A percentile compares a stretch with the other conserved stretches of the same genome.
Evolutionary conservation across 805 yeast species (phyloP).

Genomic region (Cyberlindnera mississippiensis): DNA sequence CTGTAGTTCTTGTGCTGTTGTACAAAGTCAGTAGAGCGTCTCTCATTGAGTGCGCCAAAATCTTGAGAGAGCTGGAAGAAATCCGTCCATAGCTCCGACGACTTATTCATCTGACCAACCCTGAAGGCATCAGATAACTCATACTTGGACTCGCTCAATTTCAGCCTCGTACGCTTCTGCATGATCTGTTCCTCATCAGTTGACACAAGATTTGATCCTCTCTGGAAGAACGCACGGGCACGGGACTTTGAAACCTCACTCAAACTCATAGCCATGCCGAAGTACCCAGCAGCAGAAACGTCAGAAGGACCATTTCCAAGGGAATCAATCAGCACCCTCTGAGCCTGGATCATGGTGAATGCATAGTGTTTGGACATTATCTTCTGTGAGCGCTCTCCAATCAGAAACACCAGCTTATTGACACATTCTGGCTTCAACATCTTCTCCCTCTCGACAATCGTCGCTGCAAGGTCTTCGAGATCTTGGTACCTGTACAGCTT

Average conservation of each 20-base stretch:
- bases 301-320: background rate
- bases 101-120: too few relatives aligned
- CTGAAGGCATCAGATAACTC: constrained; percentile 4
- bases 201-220: background rate
- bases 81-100: constrained; percentile 8
- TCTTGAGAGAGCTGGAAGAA: constrained; percentile 10
- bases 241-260: constrained; percentile 7
- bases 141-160: constrained; percentile 2
- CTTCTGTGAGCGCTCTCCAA: constrained; percentile 7
- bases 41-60: constrained; percentile 1
- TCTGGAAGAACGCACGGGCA: constrained; percentile 7
- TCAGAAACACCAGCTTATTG: constrained; percentile 10
- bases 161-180: constrained; percentile 1
- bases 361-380: constrained; percentile 11
- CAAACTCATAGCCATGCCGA: constrained; percentile 15
- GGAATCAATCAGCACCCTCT: constrained; percentile 8
- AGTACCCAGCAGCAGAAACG: constrained; percentile 8
- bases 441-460: constrained; percentile 7
- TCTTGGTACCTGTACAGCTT: constrained; percentile 13
- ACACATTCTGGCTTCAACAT: constrained; percentile 1
- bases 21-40: constrained; percentile 3
- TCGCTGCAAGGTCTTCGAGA: constrained; percentile 3
- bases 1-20: constrained; percentile 3
- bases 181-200: constrained; percentile 9
- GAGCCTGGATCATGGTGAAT: constrained; percentile 8